Evolutionary conservation across 495 filamentous ascomycete genomes (phyloP).

Genomic region (Aspergillus panamensis): DNA sequence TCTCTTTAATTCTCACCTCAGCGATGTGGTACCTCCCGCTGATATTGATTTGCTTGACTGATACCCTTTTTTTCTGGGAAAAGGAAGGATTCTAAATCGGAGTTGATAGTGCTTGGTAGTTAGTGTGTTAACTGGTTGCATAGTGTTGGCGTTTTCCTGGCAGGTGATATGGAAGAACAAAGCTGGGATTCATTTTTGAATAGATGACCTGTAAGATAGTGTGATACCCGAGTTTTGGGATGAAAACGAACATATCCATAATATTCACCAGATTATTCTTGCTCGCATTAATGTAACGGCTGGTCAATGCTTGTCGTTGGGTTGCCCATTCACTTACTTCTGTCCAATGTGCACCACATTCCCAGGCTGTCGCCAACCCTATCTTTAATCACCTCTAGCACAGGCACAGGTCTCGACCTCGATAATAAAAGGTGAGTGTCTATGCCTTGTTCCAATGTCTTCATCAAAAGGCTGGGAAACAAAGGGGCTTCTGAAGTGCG

Average conservation of each 20-base stretch:
- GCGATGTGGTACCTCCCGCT: neutral
- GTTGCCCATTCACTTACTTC: neutral
- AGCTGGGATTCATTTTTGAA: neutral
- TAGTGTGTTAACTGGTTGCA: slow-evolving; percentile 16
- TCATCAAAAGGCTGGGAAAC: slow-evolving; percentile 38
- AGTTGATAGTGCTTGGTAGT: slow-evolving; percentile 26
- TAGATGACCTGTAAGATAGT: slow-evolving; percentile 13
- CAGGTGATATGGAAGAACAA: slow-evolving; percentile 5
- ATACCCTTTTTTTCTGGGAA: slow-evolving; percentile 32
- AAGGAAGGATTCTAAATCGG: slow-evolving; percentile 26
- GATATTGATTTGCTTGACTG: slow-evolving; percentile 18
- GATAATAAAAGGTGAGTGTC: slow-evolving; percentile 43
- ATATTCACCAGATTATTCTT: neutral
- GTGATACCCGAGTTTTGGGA: neutral
- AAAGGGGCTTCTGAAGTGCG: slow-evolving; percentile 20
- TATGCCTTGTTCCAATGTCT: slow-evolving; percentile 40
- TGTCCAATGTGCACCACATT: slow-evolving; percentile 39
- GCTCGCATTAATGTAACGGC: neutral
- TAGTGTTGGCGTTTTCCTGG: slow-evolving; percentile 11
- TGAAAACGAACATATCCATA: neutral
- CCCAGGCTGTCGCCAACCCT: slow-evolving; percentile 34
- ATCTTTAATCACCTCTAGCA: slow-evolving; percentile 46
- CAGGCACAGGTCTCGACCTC: slow-evolving; percentile 19
- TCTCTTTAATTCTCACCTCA: slow-evolving; percentile 4
- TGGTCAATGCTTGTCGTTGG: neutral